Base-by-base conservation (phyloP, 768 basidiomycete species). In the Polyporus arcularius region DNA sequence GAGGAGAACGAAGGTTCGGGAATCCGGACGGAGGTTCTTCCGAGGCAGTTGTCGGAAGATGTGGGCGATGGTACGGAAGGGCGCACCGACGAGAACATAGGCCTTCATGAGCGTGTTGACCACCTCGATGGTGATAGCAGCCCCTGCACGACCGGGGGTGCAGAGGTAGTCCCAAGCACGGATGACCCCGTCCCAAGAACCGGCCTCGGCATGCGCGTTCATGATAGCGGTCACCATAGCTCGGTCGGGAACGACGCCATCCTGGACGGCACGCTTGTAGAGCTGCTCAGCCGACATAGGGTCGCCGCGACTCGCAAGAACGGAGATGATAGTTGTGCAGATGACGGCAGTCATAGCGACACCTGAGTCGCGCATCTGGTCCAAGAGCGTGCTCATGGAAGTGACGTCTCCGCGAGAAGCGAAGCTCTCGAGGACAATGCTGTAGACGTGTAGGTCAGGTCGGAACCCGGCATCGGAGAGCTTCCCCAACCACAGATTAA, bases 101-200 rank as follows among this genome's bases (percentile, higher is more conserved):
- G 93, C 92, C 73, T 92, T 92, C 65, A 96, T 75, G 28, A 97
- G 79, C 28, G 85, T 85, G 72, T 94, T 94, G 73, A 86, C 88
- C 53, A 88, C 80, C 51, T 85, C 81, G 69, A 89, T 80, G 43
- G 82, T 76, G 41, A 86, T 75, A 53, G 76, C 71, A 45, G 77
- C 71, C 43, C 76, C 70, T 55, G 76, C 73, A 55, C 65, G 51
- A 11, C 70, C 68, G 31, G 76, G 70, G 39, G 75, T 66, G 40
- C 74, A 72, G 47, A 92, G 75, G 64, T 82, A 85, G 64, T 88
- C 83, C 68, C 89, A 96, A 12, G 85, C 76, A 26, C 82, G 80
- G 58, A 93, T 79, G 18, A 88, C 92, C 28, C 86, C 86, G 47
- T 76, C 72, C 92, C 93, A 97, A 11, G 87, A 85, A 2, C 89